Conservation (phyloP, 2,329 filamentous ascomycete species). For the Tolypocladium ovalisporum region DNA sequence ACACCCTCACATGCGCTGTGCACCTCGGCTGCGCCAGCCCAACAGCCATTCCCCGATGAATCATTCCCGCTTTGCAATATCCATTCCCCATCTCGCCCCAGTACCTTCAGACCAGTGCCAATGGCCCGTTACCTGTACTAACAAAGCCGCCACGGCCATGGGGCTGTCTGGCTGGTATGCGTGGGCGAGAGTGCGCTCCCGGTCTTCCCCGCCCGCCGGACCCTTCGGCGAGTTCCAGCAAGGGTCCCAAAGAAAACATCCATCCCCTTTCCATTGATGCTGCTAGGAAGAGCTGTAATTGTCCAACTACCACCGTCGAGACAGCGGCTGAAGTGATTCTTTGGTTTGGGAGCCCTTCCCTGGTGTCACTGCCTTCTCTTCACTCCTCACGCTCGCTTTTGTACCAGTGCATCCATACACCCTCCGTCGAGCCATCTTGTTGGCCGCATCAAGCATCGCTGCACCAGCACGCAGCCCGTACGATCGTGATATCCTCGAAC, state of each 20-base stretch:
- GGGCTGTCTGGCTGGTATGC: background rate
- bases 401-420: background rate
- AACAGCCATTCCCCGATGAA: background rate
- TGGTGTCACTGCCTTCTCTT: background rate
- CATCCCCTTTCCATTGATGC: slow-evolving; percentile 3
- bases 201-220: background rate
- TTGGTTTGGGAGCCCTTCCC: background rate
- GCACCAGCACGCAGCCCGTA: background rate
- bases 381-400: slow-evolving; percentile 1
- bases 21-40: background rate
- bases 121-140: background rate
- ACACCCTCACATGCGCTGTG: background rate
- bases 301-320: background rate
- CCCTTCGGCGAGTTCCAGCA: background rate
- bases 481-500: background rate
- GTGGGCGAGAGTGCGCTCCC: background rate
- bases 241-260: slow-evolving; percentile 5
- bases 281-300: background rate
- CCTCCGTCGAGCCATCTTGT: background rate
- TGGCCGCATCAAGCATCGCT: background rate
- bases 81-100: background rate
- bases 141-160: background rate
- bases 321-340: background rate
- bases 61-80: slow-evolving; percentile 1
- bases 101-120: background rate